Conservation (phyloP, 257 asterid species). For the Solanum pinnatisectum region DNA sequence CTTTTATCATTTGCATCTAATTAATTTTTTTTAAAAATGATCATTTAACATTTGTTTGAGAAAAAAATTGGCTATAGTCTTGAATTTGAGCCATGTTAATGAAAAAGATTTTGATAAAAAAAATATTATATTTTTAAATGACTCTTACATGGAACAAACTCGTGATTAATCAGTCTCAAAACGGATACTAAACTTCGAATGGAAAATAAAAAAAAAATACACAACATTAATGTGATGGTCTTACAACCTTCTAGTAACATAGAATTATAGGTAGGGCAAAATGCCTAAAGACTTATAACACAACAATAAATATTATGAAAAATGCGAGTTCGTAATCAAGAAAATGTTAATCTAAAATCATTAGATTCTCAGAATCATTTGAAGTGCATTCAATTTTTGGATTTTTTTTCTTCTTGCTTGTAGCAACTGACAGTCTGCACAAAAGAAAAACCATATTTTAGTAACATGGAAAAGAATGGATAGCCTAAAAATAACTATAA, state of each 20-base stretch:
- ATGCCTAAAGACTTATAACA: not conserved
- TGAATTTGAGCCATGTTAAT: not conserved
- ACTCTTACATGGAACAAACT: fast-evolving
- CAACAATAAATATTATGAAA: not conserved
- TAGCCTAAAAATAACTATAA: not conserved
- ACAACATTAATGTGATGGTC: not conserved
- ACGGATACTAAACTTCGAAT: fast-evolving
- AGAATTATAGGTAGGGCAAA: not conserved
- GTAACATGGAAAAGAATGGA: not conserved
- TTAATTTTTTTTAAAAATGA: too few species aligned
- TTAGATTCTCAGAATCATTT: not conserved
- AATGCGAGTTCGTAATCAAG: not conserved
- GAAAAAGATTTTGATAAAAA: too few species aligned
- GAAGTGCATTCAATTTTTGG: not conserved
- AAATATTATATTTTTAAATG: not conserved
- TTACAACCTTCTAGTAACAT: not conserved
- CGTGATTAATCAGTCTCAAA: not conserved
- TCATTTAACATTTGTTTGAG: too few species aligned
- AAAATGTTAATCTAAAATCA: not conserved
- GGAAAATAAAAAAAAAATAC: not conserved
- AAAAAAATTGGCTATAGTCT: too few species aligned
- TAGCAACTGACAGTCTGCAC: not conserved
- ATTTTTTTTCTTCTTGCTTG: not conserved
- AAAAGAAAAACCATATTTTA: too few species aligned
- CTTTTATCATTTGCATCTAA: too few species aligned